Evolutionary conservation across 352 stramenopile genomes (phyloP), one percentile per base, ranked within the genome.

Genomic region (Globisporangium radiosum): DNA sequence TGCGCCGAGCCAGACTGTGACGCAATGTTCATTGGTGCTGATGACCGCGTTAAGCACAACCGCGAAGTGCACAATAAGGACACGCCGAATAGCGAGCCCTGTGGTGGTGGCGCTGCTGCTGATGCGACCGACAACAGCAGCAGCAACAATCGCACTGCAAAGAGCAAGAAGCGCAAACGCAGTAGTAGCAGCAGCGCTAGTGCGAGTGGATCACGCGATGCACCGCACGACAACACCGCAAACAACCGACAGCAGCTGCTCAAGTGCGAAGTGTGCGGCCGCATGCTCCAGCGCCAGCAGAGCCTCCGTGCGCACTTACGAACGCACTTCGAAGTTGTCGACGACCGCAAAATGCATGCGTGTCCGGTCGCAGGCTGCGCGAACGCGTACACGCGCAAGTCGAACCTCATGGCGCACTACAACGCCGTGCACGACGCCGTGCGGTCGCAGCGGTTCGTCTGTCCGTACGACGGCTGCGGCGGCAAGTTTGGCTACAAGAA

Each of bases 401-500:
- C 80, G 9, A 94, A 94, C 44, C 49, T 92, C 33, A 90, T 88
- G 72, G 62, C 77, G 36, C 84, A 92, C 57, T 86, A 85, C 53
- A 88, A 90, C 59, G 78, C 79, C 7, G 71, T 78, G 37, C 81
- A 92, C 48, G 78, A 89, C 42, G 59, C 70, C 4, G 62, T 67
- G 64, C 85, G 83, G 56, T 85, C 75, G 9, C 62, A 72, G 66
- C 75, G 75, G 33, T 94, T 90, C 65, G 69, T 65, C 54, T 94
- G 85, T 60, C 78, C 76, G 5, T 66, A 73, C 15, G 73, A 81
- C 1, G 70, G 66, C 8, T 94, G 85, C 57, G 61, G 71, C 4
- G 78, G 75, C 19, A 72, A 68, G 13, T 94, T 94, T 58, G 74
- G 75, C 15, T 90, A 90, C 69, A 92, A 92, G 60, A 88, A 75